Conservation (phyloP, 345 rosid genomes). For the Euphorbia peplus region DNA sequence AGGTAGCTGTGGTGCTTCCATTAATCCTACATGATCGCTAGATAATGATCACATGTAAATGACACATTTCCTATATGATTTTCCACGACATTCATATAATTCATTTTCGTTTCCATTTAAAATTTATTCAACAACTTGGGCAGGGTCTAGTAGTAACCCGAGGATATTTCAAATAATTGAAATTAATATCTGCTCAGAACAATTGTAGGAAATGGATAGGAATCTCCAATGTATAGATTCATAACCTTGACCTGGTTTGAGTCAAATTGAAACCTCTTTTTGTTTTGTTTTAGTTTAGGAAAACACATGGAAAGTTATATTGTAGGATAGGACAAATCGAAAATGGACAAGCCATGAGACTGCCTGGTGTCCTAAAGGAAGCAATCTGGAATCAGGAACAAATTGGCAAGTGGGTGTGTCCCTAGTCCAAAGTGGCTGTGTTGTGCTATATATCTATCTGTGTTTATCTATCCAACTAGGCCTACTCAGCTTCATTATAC, state of each 20-base stretch:
- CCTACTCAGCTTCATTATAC: constrained; percentile 6
- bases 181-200: no score
- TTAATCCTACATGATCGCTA: no score
- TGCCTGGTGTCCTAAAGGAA: neutral
- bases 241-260: neutral
- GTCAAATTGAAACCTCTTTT: neutral
- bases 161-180: no score
- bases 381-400: constrained; percentile 21
- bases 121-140: no score
- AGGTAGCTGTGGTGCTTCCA: no score
- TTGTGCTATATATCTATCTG: neutral
- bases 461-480: constrained; percentile 38
- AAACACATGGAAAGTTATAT: constrained; percentile 18
- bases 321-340: constrained; percentile 2
- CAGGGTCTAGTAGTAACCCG: no score
- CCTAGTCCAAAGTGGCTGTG: constrained; percentile 24
- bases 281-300: neutral
- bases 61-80: no score
- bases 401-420: constrained; percentile 21
- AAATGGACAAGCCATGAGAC: constrained; percentile 18
- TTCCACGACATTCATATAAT: no score
- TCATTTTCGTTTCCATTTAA: no score
- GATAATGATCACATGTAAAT: no score
- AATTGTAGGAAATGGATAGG: neutral
- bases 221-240: neutral